Base-by-base conservation (phyloP, 2,329 filamentous ascomycete genomes). In the Penicillium sp. region DNA sequence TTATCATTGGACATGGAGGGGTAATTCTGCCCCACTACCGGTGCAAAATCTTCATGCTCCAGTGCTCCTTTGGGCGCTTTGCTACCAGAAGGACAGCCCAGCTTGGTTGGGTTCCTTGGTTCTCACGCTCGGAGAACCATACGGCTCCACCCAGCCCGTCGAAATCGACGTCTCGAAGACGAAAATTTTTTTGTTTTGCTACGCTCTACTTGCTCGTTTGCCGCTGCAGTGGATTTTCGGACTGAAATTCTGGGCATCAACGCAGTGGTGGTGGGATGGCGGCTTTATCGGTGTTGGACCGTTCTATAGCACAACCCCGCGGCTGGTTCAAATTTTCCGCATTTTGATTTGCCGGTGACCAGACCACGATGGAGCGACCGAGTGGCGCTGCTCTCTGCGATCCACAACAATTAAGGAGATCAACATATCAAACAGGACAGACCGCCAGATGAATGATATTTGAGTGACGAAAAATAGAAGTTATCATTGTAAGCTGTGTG, bases 241-340 rank as follows among this genome's bases (percentile, higher is more conserved):
- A 69, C 62, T 63, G 64, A 61, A 59, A 66, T 63, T 69, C 75
- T 76, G 75, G 75, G 75, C 75, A 77, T 74, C 75, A 76, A 77
- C 72, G 71, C 74, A 75, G 69, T 26, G 29, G 31, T 65, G 56
- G 61, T 63, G 61, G 60, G 64, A 67, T 66, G 66, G 62, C 61
- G 54, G 45, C 58, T 30, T 46, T 64, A 49, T 60, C 35, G 30
- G 21, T 66, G 61, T 64, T 69, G 58, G 47, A 19, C 47, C 29
- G 66, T 62, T 70, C 68, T 71, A 11, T 64, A 67, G 60, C 61
- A 61, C 57, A 64, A 68, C 66, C 67, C 69, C 68, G 66, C 67
- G 67, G 70, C 63, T 60, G 46, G 41, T 59, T 44, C 50, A 47
- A 60, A 45, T 55, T 62, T 52, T 21, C 49, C 49, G 48, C 60